Base-by-base conservation (phyloP, 139 green algal genomes). In the Penium margaritaceum region DNA sequence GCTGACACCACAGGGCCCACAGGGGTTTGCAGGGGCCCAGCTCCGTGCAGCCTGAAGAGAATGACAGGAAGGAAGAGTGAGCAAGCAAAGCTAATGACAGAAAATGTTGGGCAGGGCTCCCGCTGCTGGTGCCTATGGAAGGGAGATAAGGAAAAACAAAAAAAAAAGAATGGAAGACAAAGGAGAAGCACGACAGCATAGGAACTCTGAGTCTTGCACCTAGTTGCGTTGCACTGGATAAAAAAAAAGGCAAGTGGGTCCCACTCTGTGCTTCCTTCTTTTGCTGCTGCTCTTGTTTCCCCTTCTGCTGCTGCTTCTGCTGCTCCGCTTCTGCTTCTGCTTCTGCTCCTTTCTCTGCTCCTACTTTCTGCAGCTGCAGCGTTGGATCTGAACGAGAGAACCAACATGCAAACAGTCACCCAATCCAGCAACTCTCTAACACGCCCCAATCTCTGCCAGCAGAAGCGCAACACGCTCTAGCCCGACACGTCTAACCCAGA, bases 101-200 rank as follows among this genome's bases (percentile, higher is more conserved):
- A 57, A 7, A 19, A 57, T 19, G 9, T 21, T 29, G 24, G 46
- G 9, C 46, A 57, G 24, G 46, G n/a, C n/a, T n/a, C n/a, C n/a
- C n/a, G n/a, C n/a, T n/a, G n/a, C n/a, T n/a, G n/a, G n/a, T n/a
- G n/a, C n/a, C n/a, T n/a, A 7, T 57, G 46, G 46, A 57, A 19
- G 9, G 46, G 19, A 57, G 46, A 57, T 7, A 60, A 35, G 14
- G 21, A 72, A 36, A 63, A 2, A 63, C 38, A 27, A 63, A 27
- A 70, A 7, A 58, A 33, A 54, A n/a, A 57, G 21, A 63, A 63
- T 5, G 24, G 54, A 12, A 30, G n/a, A 58, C 27, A 70, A 60
- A 35, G 14, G 21, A 72, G 65, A 63, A 2, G 41, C 38, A 27
- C n/a, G 63, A 36, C 21, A 19, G 19, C 21, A 57, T 57, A n/a